A percentile compares a stretch with the other conserved stretches of the same genome.
Conservation (phyloP, 2,329 filamentous ascomycete species). For the Trichoderma atroviride region DNA sequence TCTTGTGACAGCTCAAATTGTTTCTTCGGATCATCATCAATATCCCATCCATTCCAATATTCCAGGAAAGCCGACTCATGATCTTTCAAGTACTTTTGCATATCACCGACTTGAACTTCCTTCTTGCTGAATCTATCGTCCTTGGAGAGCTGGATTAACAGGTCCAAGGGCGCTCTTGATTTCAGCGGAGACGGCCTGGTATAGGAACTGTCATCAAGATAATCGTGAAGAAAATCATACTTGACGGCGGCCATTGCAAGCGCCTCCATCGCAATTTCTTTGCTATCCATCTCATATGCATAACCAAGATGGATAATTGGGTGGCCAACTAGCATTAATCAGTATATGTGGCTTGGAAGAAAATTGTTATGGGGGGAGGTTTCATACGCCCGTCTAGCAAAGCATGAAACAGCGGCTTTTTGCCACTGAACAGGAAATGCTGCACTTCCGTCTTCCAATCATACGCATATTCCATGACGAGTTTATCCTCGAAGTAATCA, state of each 20-base stretch:
- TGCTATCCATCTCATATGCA: slow-evolving; percentile 83
- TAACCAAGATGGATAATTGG: slow-evolving; percentile 96
- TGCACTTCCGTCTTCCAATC: slow-evolving; percentile 79
- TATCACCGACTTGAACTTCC: slow-evolving; percentile 61
- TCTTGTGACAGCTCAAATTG: slow-evolving; percentile 75
- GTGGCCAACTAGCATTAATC: slow-evolving; percentile 67
- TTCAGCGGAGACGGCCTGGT: slow-evolving; percentile 63
- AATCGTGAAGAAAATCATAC: slow-evolving; percentile 64
- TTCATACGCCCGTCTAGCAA: slow-evolving; percentile 74
- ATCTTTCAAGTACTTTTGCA: slow-evolving; percentile 67
- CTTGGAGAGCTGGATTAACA: slow-evolving; percentile 68
- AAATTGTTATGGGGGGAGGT: not conserved
- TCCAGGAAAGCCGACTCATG: slow-evolving; percentile 73
- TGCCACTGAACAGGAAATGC: slow-evolving; percentile 74
- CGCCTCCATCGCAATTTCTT: slow-evolving; percentile 86
- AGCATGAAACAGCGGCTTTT: slow-evolving; percentile 78
- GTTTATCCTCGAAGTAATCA: slow-evolving; percentile 92
- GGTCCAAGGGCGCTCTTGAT: slow-evolving; percentile 65
- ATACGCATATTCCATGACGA: slow-evolving; percentile 73
- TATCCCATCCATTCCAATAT: slow-evolving; percentile 88
- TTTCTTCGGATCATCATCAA: slow-evolving; percentile 65
- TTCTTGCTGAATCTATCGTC: slow-evolving; percentile 71
- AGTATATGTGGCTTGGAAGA: slow-evolving; percentile 28
- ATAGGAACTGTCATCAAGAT: slow-evolving; percentile 73
- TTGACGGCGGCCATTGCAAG: slow-evolving; percentile 66